Evolutionary conservation across 2,329 filamentous ascomycete species (phyloP).

Genomic region (Aotearoamyces nothofagi): DNA sequence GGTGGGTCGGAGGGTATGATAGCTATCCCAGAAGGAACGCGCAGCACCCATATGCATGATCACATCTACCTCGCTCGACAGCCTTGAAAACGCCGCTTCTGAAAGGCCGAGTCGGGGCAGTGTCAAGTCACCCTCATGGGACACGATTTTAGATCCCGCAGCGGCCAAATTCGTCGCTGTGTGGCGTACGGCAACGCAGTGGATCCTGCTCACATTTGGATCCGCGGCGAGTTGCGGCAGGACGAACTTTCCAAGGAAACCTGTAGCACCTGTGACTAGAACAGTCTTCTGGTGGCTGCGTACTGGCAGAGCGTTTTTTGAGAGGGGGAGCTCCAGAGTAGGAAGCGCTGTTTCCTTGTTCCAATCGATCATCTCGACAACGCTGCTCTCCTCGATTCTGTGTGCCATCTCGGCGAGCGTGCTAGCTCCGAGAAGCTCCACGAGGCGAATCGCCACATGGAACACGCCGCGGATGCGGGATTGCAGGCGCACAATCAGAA

Average conservation of each 20-base stretch:
- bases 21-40: slow-evolving; percentile 22
- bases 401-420: slow-evolving; percentile 21
- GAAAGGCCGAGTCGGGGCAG: slow-evolving; percentile 23
- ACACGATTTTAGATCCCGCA: slow-evolving; percentile 11
- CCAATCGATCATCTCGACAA: neutral
- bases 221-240: slow-evolving; percentile 21
- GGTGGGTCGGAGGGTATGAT: slow-evolving; percentile 17
- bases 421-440: slow-evolving; percentile 21
- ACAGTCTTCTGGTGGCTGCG: slow-evolving; percentile 4
- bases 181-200: slow-evolving; percentile 27
- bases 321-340: neutral
- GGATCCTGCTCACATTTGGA: slow-evolving; percentile 20
- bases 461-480: neutral
- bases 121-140: slow-evolving; percentile 23
- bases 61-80: slow-evolving; percentile 22
- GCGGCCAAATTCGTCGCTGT: neutral
- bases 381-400: neutral
- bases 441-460: slow-evolving; percentile 14
- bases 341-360: neutral
- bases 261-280: slow-evolving; percentile 25
- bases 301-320: neutral
- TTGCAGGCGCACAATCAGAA: slow-evolving; percentile 6
- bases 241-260: slow-evolving; percentile 25
- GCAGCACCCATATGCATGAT: slow-evolving; percentile 40
- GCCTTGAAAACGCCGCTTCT: slow-evolving; percentile 11